A percentile compares a stretch with the other conserved stretches of the same genome.
Conservation (phyloP, 139 green algal species). For the Tetratostichococcus sp. region DNA sequence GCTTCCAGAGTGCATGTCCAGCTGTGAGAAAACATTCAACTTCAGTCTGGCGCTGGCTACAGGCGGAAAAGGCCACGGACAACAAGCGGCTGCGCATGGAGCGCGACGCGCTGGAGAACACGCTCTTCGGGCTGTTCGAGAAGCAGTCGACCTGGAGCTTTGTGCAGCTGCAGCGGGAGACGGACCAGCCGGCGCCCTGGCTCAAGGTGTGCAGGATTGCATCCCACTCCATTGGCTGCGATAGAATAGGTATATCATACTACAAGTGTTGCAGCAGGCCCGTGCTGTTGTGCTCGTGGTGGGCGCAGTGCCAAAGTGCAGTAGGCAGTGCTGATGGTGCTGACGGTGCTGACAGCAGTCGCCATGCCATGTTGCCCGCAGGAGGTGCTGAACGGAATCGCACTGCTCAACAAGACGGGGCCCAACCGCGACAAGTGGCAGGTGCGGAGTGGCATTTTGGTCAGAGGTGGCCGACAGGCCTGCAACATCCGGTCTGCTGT, state of each 20-base stretch:
- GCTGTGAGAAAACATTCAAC: no score
- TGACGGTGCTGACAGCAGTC: no score
- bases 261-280: no score
- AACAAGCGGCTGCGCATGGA: slow-evolving; percentile 14
- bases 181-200: slow-evolving; percentile 8
- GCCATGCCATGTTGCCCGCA: neutral
- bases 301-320: no score
- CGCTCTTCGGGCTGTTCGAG: slow-evolving; percentile 14
- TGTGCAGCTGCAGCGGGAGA: slow-evolving; percentile 9
- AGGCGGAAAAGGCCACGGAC: neutral
- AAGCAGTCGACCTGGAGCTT: slow-evolving; percentile 11
- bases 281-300: no score
- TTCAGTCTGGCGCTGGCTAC: neutral
- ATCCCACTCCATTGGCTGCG: neutral
- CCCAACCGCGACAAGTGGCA: neutral
- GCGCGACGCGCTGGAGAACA: neutral
- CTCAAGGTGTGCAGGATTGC: neutral
- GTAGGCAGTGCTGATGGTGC: no score
- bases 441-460: neutral
- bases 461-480: neutral
- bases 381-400: slow-evolving; percentile 6
- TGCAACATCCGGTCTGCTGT: no score
- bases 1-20: no score
- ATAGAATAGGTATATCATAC: no score
- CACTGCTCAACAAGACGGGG: slow-evolving; percentile 2